Evolutionary conservation across 305 asterid genomes (phyloP).

Genomic region (Solanum hybrid): DNA sequence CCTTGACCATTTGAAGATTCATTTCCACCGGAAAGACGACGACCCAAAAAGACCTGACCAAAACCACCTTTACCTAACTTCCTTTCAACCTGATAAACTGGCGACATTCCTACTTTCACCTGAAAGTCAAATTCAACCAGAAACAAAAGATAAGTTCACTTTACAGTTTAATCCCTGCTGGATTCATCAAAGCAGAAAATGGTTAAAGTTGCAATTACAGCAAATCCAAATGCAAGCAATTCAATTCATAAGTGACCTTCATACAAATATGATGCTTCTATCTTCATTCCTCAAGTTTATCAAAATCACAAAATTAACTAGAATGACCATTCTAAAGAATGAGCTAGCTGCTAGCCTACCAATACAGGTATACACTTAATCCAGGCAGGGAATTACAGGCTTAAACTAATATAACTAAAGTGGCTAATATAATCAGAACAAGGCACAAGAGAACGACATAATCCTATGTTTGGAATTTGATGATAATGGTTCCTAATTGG

Average conservation of each 20-base stretch:
- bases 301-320: background rate
- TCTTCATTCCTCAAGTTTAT: background rate
- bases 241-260: background rate
- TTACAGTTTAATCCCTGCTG: background rate
- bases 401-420: background rate
- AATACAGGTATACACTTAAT: background rate
- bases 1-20: slow-evolving; percentile 1
- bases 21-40: slow-evolving; percentile 4
- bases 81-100: slow-evolving; percentile 8
- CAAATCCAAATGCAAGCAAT: background rate
- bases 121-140: slow-evolving; percentile 3
- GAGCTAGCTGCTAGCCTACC: background rate
- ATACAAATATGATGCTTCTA: background rate
- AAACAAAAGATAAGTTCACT: background rate
- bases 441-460: background rate
- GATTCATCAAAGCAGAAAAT: background rate
- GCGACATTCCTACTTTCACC: slow-evolving; percentile 13
- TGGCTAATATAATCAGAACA: background rate
- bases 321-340: background rate
- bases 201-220: background rate
- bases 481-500: background rate
- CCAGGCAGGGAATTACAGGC: background rate
- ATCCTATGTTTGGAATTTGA: background rate
- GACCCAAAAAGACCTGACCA: slow-evolving; percentile 16
- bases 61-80: slow-evolving; percentile 18